Base-by-base conservation (phyloP, 2,329 filamentous ascomycete species). In the Fusarium sororula region DNA sequence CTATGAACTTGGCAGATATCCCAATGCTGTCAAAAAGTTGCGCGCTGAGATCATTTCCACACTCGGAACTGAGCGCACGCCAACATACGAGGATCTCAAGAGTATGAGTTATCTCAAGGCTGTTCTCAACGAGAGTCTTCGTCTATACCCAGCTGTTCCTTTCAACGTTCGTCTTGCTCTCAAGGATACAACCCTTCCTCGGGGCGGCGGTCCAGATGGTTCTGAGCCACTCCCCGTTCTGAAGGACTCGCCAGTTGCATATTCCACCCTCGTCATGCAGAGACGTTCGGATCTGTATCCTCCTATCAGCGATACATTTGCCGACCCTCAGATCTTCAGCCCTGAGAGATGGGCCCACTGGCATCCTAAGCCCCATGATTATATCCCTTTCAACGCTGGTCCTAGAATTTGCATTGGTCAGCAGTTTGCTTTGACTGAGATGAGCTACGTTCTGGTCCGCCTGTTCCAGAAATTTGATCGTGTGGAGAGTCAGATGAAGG, bases 71-170 rank as follows among this genome's bases (percentile, higher is more conserved):
- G 84, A 89, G 20, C 83, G 87, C 11, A 83, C 86, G 7, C 91
- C 92, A 0, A 94, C 92, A 0, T 98, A 97, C 81, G 88, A 90
- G 18, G 90, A 98, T 79, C 87, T 98, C 67, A 98, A 97, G 85
- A 88, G 88, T 74, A 97, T 98, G 94, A 92, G 93, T 77, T 98
- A 96, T 81, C 89, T 96, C 66, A 86, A 90, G 81, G 86, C 91
- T 76, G 84, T 93, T 56, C 87, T 97, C 77, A 92, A 94, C 83
- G 94, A 97, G 83, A 93, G 90, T 0, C 88, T 95, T 67, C 91
- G 94, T 20, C 83, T 96, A 17, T 94, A 96, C 81, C 94, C 94
- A 1, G 87, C 90, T 20, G 92, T 96, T 3, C 94, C 94, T 4
- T 93, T 93, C 85, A 96, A 96, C 82, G 88, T 94, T 58, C 91